Percentiles rank a stretch among this genome's conserved stretches.
Conservation (phyloP, 2,329 filamentous ascomycete species). For the Hirsutella thompsonii region DNA sequence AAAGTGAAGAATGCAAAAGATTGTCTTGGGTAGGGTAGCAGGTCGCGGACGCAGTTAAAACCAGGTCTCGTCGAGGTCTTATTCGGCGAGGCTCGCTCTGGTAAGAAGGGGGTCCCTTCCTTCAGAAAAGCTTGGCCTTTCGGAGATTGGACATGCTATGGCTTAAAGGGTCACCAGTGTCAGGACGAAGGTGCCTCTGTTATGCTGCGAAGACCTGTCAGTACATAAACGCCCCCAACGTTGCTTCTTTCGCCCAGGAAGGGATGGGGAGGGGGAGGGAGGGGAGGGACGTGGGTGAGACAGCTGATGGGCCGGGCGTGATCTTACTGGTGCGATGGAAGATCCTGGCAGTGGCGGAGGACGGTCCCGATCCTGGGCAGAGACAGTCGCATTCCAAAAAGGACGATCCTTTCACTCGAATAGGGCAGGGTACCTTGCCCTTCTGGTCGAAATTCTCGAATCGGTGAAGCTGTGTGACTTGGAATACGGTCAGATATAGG, state of each 20-base stretch:
- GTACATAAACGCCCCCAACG: slow-evolving; percentile 14
- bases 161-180: slow-evolving; percentile 12
- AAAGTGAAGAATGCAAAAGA: slow-evolving; percentile 20
- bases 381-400: slow-evolving; percentile 26
- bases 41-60: slow-evolving; percentile 18
- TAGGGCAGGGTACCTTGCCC: slow-evolving; percentile 10
- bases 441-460: slow-evolving; percentile 9
- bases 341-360: slow-evolving; percentile 19
- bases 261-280: slow-evolving; percentile 13
- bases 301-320: slow-evolving; percentile 14
- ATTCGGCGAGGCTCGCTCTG: slow-evolving; percentile 16
- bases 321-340: slow-evolving; percentile 20
- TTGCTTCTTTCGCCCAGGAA: slow-evolving; percentile 18
- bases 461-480: slow-evolving; percentile 10
- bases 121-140: slow-evolving; percentile 14
- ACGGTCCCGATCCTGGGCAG: slow-evolving; percentile 20
- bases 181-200: slow-evolving; percentile 18
- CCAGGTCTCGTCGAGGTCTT: slow-evolving; percentile 25
- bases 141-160: slow-evolving; percentile 25
- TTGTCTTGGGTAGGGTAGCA: slow-evolving; percentile 24
- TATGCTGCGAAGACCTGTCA: slow-evolving; percentile 17
- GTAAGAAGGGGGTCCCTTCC: slow-evolving; percentile 16
- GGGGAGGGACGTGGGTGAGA: slow-evolving; percentile 21
- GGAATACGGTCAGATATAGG: slow-evolving; percentile 6
- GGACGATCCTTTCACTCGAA: slow-evolving; percentile 10